Evolutionary conservation across 352 stramenopile species (phyloP), one percentile per base, ranked within the genome.

Genomic region (Paralagenidium karlingii): DNA sequence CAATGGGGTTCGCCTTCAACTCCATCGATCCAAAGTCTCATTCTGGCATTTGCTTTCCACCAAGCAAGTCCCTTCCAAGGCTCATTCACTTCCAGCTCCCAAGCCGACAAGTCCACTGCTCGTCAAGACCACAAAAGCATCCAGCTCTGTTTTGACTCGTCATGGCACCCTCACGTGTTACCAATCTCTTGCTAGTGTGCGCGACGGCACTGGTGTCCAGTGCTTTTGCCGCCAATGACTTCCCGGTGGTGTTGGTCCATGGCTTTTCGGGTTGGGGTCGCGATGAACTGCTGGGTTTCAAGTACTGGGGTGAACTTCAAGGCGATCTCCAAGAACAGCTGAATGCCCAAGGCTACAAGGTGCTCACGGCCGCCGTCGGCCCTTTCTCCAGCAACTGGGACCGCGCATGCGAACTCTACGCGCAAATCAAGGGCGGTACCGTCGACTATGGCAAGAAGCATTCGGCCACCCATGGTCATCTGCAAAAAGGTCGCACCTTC

Each of bases 371-470:
- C 13, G 52, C 45, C 4, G 55, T 81, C 37, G 61, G 67, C 11
- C 63, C 63, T 8, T 58, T 81, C 38, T 70, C 61, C 13, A 76
- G 61, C 40, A 71, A 82, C 38, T 75, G 64, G 62, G 65, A 82
- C 45, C 60, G 68, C n/a, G 63, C 68, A 9, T 73, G 58, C 18
- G 68, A 82, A 38, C 25, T 75, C 5, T 82, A 76, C 51, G 60
- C 63, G 10, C 60, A 69, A 40, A 71, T 82, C 47, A 80, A 73
- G 49, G 65, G 65, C 9, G 62, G 53, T 1, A 21, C 40, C 12
- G 58, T 61, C 1, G 59, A 78, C 55, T 78, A 78, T 28, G 65
- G 65, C 20, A 31, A 34, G 3, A 31, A 22, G n/a, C 47, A 55
- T 27, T 29, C 43, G n/a, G 16, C 16, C 9, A 20, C 39, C 3